Evolutionary conservation across 805 yeast genomes (phyloP).

Genomic region (Kodamaea lidongshanica): DNA sequence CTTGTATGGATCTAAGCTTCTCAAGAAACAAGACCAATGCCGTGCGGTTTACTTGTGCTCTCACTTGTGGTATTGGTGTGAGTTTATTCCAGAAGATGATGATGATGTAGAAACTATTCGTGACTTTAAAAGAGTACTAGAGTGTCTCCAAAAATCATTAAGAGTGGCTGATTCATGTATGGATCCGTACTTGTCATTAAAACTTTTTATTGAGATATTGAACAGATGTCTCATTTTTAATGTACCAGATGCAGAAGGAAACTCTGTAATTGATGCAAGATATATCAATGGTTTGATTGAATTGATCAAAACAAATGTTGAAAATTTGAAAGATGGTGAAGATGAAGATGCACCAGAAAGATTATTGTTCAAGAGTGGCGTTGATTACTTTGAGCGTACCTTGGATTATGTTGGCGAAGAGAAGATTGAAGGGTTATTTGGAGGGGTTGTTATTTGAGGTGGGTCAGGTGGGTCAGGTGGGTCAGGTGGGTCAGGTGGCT

Average conservation of each 20-base stretch:
- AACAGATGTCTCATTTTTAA: slow-evolving; percentile 81
- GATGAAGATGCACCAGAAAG: slow-evolving; percentile 25
- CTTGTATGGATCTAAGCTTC: slow-evolving; percentile 76
- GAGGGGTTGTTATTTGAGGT: slow-evolving; percentile 33
- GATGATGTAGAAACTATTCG: slow-evolving; percentile 22
- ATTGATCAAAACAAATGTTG: slow-evolving; percentile 63
- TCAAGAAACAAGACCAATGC: slow-evolving; percentile 93
- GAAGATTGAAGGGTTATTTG: slow-evolving; percentile 63
- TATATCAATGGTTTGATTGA: slow-evolving; percentile 85
- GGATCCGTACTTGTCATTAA: slow-evolving; percentile 68
- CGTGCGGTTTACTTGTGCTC: slow-evolving; percentile 82
- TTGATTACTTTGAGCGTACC: slow-evolving; percentile 56
- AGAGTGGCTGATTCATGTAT: slow-evolving; percentile 92
- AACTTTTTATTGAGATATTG: slow-evolving; percentile 83
- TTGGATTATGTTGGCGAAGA: slow-evolving; percentile 65
- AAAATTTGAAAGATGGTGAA: slow-evolving; percentile 32
- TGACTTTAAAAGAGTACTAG: slow-evolving; percentile 64
- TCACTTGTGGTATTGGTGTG: slow-evolving; percentile 92
- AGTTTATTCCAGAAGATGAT: slow-evolving; percentile 29
- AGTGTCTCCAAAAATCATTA: slow-evolving; percentile 81
- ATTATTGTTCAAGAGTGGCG: slow-evolving; percentile 23
- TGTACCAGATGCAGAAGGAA: slow-evolving; percentile 56
- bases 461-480: background rate
- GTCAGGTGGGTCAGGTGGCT: too few relatives aligned
- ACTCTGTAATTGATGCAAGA: slow-evolving; percentile 58